Percentiles rank a stretch among this genome's conserved stretches.
Evolutionary conservation across 768 basidiomycete genomes (phyloP).

Genomic region (Pleurotus giganteus): DNA sequence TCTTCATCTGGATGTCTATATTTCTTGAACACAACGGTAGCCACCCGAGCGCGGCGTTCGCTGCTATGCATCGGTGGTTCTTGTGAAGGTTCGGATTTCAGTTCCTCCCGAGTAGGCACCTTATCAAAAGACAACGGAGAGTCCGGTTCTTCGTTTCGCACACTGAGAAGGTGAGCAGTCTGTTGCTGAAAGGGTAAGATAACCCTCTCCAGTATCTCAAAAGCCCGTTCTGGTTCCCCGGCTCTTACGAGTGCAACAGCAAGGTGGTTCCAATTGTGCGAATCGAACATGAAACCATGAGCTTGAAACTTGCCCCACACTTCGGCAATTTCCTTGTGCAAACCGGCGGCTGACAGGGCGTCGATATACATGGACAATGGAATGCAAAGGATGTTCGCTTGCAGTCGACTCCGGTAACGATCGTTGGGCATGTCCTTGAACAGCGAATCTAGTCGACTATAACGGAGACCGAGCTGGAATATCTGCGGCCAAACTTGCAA

Average conservation of each 20-base stretch:
- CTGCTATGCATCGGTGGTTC: slow-evolving; percentile 28
- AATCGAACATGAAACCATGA: slow-evolving; percentile 75
- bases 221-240: slow-evolving; percentile 79
- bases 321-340: slow-evolving; percentile 56
- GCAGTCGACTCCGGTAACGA: slow-evolving; percentile 17
- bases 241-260: slow-evolving; percentile 73
- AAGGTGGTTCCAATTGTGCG: slow-evolving; percentile 91
- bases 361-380: slow-evolving; percentile 85
- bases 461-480: slow-evolving; percentile 51
- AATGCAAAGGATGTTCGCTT: slow-evolving; percentile 61
- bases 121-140: slow-evolving; percentile 41
- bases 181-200: slow-evolving; percentile 57
- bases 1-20: slow-evolving; percentile 15
- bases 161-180: slow-evolving; percentile 17
- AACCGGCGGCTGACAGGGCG: slow-evolving; percentile 60
- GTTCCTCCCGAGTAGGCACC: slow-evolving; percentile 15
- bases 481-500: slow-evolving; percentile 68
- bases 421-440: slow-evolving; percentile 22
- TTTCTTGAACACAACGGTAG: slow-evolving; percentile 16
- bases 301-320: slow-evolving; percentile 66
- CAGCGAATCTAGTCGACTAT: slow-evolving; percentile 31
- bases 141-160: slow-evolving; percentile 29
- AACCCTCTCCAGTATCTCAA: slow-evolving; percentile 77
- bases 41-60: slow-evolving; percentile 21
- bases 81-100: slow-evolving; percentile 16